Evolutionary conservation across 2,329 filamentous ascomycete species (phyloP).

Genomic region (Ophiostoma montium): DNA sequence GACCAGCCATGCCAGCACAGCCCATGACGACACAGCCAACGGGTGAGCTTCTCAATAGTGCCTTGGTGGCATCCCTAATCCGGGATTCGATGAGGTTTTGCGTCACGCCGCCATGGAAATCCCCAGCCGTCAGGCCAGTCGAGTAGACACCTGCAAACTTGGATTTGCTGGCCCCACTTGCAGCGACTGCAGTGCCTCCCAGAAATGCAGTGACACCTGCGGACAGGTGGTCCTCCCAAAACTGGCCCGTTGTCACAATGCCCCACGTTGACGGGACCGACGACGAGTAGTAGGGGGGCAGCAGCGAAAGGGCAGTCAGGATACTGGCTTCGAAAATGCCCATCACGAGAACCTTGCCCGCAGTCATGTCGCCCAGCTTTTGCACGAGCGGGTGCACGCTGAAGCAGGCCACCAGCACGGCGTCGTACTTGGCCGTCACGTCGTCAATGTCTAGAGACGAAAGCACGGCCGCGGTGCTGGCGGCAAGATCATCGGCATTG

Average conservation of each 20-base stretch:
- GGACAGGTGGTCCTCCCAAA: constrained; percentile 63
- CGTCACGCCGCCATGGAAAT: constrained; percentile 58
- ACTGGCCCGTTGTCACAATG: constrained; percentile 75
- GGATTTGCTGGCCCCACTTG: too few species aligned
- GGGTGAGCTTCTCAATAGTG: constrained; percentile 41
- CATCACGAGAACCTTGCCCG: constrained; percentile 37
- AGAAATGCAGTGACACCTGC: constrained; percentile 52
- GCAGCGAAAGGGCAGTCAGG: constrained; percentile 43
- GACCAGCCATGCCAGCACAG: constrained; percentile 80
- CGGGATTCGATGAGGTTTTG: constrained; percentile 48
- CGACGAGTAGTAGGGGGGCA: constrained; percentile 18
- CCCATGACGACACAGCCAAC: constrained; percentile 66
- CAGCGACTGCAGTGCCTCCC: constrained; percentile 33
- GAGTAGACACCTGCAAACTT: constrained; percentile 70
- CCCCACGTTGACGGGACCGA: constrained; percentile 46
- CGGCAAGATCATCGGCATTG: constrained; percentile 50
- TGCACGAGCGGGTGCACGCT: constrained; percentile 67
- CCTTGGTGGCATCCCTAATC: constrained; percentile 56
- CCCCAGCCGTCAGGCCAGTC: constrained; percentile 64
- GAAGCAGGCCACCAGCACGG: constrained; percentile 79
- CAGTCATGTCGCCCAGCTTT: constrained; percentile 28
- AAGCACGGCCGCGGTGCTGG: constrained; percentile 49
- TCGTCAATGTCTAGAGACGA: constrained; percentile 30
- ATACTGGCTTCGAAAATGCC: constrained; percentile 86
- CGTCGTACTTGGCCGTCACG: constrained; percentile 43